phyloP scores from a whole-genome alignment of 2,329 filamentous ascomycete species.

The Ceratocystis smalleyi region DNA sequence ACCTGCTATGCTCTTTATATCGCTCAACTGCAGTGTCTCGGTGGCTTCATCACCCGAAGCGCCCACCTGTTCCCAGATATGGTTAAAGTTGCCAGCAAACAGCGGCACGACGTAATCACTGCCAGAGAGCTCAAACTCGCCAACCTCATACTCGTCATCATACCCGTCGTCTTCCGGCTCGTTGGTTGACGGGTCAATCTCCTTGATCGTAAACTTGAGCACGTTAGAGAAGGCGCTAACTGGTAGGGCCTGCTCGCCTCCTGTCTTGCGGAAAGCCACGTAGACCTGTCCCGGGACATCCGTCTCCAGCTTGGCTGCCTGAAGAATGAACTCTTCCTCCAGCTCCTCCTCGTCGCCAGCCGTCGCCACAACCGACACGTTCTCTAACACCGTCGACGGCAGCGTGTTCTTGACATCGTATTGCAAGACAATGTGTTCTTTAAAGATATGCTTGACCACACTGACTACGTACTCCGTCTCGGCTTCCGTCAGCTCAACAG shows the following conservation, averaged over 20 bases:
- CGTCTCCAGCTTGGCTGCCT: constrained; percentile 63
- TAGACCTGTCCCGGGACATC: constrained; percentile 89
- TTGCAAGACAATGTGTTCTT: constrained; percentile 87
- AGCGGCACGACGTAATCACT: constrained; percentile 89
- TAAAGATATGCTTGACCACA: constrained; percentile 94
- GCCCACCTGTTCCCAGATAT: constrained; percentile 86
- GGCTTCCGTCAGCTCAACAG: constrained; percentile 84
- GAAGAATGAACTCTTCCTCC: constrained; percentile 88
- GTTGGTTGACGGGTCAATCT: constrained; percentile 86
- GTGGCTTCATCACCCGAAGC: constrained; percentile 78
- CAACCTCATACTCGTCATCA: constrained; percentile 94
- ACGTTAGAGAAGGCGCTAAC: constrained; percentile 75
- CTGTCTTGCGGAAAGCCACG: constrained; percentile 77
- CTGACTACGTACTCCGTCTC: constrained; percentile 95
- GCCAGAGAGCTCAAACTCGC: constrained; percentile 77
- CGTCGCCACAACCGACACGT: constrained; percentile 68
- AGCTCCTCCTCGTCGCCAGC: constrained; percentile 68
- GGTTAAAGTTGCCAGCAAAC: constrained; percentile 88
- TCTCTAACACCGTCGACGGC: constrained; percentile 75
- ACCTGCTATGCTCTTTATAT: constrained; percentile 86
- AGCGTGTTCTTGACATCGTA: constrained; percentile 98
- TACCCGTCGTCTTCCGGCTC: constrained; percentile 87
- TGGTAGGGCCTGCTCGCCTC: constrained; percentile 61
- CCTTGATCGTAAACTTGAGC: constrained; percentile 94
- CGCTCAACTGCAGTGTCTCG: constrained; percentile 77